Evolutionary conservation across 2,329 filamentous ascomycete species (phyloP), one percentile per base, ranked within the genome.

Genomic region (Coniochaeta sp.): DNA sequence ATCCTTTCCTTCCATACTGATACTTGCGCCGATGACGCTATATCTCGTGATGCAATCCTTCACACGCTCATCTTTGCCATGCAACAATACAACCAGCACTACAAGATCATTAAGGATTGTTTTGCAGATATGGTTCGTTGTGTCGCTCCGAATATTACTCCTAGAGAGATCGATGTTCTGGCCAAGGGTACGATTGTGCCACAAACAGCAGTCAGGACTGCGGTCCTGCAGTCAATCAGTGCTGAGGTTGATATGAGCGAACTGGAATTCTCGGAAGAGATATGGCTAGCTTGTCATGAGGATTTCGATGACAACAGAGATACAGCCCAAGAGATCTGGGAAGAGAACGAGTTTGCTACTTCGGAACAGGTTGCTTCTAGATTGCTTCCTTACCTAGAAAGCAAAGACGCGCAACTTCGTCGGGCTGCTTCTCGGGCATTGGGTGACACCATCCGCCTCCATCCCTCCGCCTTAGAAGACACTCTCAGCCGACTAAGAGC

Each of bases 221-320:
- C 93, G 6, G 88, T 93, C 8, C 77, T 99, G 44, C 93, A 97
- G 73, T 90, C 90, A 7, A 93, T 98, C 67, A 92, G 92, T 69
- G 86, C 91, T 22, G 93, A 98, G 65, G 86, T 99, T 54, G 93
- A 98, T 71, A 84, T 99, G 78, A 93, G 89, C 60, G 93, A 97
- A 58, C 80, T 93, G 36, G 83, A 87, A 33, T 95, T 92, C 69
- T 95, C 89, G 3, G 89, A 95, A 63, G 90, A 98, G 71, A 89
- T 99, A 24, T 99, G 92, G 92, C 81, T 99, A 47, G 90, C 90
- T 50, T 93, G 88, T 68, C 93, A 99, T 68, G 95, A 99, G 65
- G 91, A 96, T 67, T 85, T 91, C 22, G 85, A 89, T 50, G 93
- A 98, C 71, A 98, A 98, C 67, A 83, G 82, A 9, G 90, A 92